Evolutionary conservation across 108 stramenopile species (phyloP), one percentile per base, ranked within the genome.

Genomic region (Nitzschia putrida): DNA sequence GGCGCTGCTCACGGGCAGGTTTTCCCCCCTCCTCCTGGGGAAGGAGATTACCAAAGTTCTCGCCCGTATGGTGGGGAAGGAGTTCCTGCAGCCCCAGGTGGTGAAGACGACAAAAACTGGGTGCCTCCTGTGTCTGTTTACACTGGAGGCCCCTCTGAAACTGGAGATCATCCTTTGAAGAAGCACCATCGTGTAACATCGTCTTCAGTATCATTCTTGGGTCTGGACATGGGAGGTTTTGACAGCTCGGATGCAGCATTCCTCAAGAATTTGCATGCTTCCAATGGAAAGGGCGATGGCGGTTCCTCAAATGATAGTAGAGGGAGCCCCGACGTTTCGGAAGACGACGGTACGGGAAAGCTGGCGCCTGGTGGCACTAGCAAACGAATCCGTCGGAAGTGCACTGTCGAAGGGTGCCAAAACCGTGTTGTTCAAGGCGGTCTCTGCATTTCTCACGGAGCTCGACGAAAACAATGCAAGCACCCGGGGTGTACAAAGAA

Each of bases 401-500:
- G 93, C 47, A 80, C 83, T 18, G 65, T 88, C 12, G 69, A 60
- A 22, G 82, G 75, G 40, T 94, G 93, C 61, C 66, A 69, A 11
- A 94, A 94, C 64, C 86, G 93, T 39, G 93, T 94, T 24, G 93
- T 94, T 53, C 93, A 94, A 77, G 93, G 93, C 50, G 93, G 93
- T 37, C 70, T 87, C 2, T 94, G 93, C 64, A 94, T 94, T 37
- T 44, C 85, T 0, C 93, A 94, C 55, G 93, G 93, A 1, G 93
- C 93, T 2, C 90, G 88, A 72, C 84, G 93, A 10, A 94, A 94
- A 66, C 77, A 59, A 14, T 94, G 93, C 80, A 78, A 80, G 42
- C 85, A 89, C 57, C 88, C 90, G 3, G 90, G 87, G 12, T 94
- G 93, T 55, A 83, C 63, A 20, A 94, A 94, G 71, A 87, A 94